These are phyloP conservation scores for Candida glucosophila DNA, from an alignment of 1,139 yeast genomes.

Conservation along the genomic window DNA sequence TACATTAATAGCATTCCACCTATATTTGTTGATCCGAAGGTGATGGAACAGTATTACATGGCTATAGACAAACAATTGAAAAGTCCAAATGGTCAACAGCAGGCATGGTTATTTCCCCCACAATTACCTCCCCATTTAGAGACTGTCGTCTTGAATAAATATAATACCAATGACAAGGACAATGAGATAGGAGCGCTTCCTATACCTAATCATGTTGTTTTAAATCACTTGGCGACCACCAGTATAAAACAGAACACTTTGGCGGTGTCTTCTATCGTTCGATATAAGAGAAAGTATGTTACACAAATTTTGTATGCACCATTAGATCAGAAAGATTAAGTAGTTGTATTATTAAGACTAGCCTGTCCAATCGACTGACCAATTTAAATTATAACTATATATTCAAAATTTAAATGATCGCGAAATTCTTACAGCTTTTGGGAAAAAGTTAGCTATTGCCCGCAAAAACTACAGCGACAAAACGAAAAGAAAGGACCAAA, in stretches of 20 bases:
- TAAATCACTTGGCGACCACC: slow-evolving; percentile 42
- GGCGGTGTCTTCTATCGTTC: slow-evolving; percentile 40
- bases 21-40: slow-evolving; percentile 72
- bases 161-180: slow-evolving; percentile 37
- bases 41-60: slow-evolving; percentile 53
- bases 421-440: too few relatives aligned
- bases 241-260: slow-evolving; percentile 41
- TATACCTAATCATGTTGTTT: slow-evolving; percentile 58
- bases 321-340: too few relatives aligned
- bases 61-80: slow-evolving; percentile 67
- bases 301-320: slow-evolving; percentile 45
- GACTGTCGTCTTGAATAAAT: slow-evolving; percentile 38
- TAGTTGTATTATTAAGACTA: too few relatives aligned
- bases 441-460: too few relatives aligned
- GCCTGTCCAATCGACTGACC: too few relatives aligned
- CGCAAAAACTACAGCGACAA: too few relatives aligned
- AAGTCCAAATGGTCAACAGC: slow-evolving; percentile 50
- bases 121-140: slow-evolving; percentile 44
- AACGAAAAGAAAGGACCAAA: too few relatives aligned
- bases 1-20: slow-evolving; percentile 71
- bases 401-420: too few relatives aligned
- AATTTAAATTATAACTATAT: too few relatives aligned
- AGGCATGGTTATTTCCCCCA: slow-evolving; percentile 63
- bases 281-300: slow-evolving; percentile 40
- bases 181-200: slow-evolving; percentile 44